These are phyloP conservation scores for Plectranthus barbatus DNA, from an alignment of 257 asterid species.

Conservation along the genomic window DNA sequence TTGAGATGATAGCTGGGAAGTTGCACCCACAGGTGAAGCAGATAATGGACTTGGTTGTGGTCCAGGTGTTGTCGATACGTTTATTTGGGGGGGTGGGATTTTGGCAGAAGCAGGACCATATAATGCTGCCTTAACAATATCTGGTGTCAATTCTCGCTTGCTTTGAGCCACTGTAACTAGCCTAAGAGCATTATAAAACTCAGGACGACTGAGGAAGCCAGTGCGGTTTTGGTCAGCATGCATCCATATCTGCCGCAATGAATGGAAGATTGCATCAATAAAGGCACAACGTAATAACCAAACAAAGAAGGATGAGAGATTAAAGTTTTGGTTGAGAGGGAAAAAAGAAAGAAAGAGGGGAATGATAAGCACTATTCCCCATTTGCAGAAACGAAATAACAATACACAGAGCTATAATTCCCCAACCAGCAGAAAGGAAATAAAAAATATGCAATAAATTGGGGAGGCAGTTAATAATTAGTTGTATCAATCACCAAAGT, in stretches of 20 bases:
- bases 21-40: slow-evolving; percentile 36
- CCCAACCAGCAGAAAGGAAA: no score
- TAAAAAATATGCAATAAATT: not conserved
- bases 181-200: slow-evolving; percentile 88
- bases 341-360: not conserved
- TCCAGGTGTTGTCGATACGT: slow-evolving; percentile 40
- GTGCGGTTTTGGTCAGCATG: slow-evolving; percentile 66
- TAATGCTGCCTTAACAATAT: slow-evolving; percentile 87
- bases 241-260: slow-evolving; percentile 84
- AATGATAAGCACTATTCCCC: not conserved
- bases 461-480: not conserved
- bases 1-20: slow-evolving; percentile 34
- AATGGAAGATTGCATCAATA: not conserved
- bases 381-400: slow-evolving; percentile 1
- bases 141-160: slow-evolving; percentile 86
- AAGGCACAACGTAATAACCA: not conserved
- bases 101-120: slow-evolving; percentile 82
- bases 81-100: slow-evolving; percentile 87
- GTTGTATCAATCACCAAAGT: no score
- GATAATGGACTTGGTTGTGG: slow-evolving; percentile 44
- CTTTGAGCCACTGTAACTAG: slow-evolving; percentile 97
- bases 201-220: slow-evolving; percentile 76
- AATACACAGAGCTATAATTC: not conserved
- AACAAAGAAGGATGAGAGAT: slow-evolving; percentile 6
- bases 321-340: not conserved